A percentile compares a stretch with the other conserved stretches of the same genome.
These are phyloP conservation scores for Gomphus sp. DNA, from an alignment of 1,284 basidiomycete species.

Conservation along the genomic window DNA sequence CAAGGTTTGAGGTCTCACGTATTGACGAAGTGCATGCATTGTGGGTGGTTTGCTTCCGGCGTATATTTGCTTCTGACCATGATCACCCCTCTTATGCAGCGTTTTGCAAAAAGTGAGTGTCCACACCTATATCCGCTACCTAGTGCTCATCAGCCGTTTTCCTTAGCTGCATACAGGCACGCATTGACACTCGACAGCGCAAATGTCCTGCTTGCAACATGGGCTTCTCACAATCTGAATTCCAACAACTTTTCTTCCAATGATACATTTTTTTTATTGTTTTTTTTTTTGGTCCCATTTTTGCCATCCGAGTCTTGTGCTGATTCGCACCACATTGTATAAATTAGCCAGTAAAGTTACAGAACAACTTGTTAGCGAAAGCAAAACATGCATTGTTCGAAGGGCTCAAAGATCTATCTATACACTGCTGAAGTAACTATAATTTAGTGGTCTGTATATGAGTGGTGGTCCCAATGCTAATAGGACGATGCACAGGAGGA, in stretches of 20 bases:
- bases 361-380: background rate
- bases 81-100: slow-evolving; percentile 36
- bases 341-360: background rate
- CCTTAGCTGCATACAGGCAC: slow-evolving; percentile 64
- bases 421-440: background rate
- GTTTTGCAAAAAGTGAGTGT: slow-evolving; percentile 67
- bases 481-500: slow-evolving; percentile 13
- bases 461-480: slow-evolving; percentile 13
- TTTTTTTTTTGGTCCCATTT: background rate
- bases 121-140: background rate
- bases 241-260: slow-evolving; percentile 81
- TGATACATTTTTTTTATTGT: slow-evolving; percentile 21
- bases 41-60: slow-evolving; percentile 37
- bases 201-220: slow-evolving; percentile 92
- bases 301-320: background rate
- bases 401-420: no score
- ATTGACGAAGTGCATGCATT: slow-evolving; percentile 92
- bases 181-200: slow-evolving; percentile 85
- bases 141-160: background rate
- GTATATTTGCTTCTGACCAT: slow-evolving; percentile 2
- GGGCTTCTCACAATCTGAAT: slow-evolving; percentile 81
- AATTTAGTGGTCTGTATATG: slow-evolving; percentile 14
- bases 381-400: background rate
- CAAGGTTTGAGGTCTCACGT: slow-evolving; percentile 79
- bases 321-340: background rate